Percentiles rank a stretch among this genome's conserved stretches.
These are phyloP conservation scores for Colletotrichum neosansevieriae DNA, from an alignment of 2,329 filamentous ascomycete species.

Conservation along the genomic window DNA sequence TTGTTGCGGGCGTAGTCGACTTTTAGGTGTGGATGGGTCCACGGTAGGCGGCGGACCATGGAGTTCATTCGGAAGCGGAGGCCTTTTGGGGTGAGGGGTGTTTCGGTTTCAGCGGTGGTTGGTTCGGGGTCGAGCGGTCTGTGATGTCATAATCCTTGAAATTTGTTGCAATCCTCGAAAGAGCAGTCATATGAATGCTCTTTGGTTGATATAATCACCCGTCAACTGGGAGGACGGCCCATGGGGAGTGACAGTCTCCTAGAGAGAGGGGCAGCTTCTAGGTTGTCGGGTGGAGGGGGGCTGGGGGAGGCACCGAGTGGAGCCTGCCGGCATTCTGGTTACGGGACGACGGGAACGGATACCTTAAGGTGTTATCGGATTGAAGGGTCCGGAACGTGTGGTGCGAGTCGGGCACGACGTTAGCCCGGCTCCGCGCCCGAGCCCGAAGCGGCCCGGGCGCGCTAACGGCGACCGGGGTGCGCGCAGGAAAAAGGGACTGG, in stretches of 20 bases:
- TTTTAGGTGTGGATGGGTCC: conserved; percentile 36
- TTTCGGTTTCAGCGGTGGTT: conserved; percentile 10
- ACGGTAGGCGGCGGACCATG: conserved; percentile 39
- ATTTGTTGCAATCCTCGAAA: no score
- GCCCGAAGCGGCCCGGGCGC: no score
- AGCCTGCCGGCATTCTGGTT: conserved; percentile 1
- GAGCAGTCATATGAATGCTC: no score
- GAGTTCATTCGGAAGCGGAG: background rate
- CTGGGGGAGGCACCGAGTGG: conserved; percentile 20
- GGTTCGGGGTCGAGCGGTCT: background rate
- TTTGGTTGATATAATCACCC: no score
- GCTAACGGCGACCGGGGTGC: no score
- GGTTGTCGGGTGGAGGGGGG: conserved; percentile 6
- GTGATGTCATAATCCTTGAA: conserved; percentile 24
- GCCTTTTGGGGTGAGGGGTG: background rate
- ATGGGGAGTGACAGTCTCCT: background rate
- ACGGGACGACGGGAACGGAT: no score
- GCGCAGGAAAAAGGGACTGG: no score
- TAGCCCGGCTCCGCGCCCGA: no score
- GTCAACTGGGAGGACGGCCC: background rate
- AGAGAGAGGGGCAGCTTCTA: background rate
- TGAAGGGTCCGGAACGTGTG: no score
- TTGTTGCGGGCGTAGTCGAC: conserved; percentile 11
- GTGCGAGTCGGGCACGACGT: no score
- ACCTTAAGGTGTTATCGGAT: no score